Evolutionary conservation across 495 filamentous ascomycete genomes (phyloP).

Genomic region (Tuber borchii): DNA sequence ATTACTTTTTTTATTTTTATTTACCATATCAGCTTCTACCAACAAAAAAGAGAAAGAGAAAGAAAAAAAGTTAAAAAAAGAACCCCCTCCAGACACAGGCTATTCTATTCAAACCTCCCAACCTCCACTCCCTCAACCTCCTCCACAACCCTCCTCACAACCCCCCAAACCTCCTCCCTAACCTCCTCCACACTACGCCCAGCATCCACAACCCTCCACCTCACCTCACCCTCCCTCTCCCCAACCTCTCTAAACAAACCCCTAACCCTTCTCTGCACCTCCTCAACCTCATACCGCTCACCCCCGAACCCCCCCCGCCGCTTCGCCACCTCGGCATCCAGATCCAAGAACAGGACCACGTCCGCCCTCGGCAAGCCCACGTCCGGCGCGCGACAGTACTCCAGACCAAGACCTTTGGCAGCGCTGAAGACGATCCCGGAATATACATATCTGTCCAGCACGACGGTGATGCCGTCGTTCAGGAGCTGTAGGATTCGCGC

Average conservation of each 20-base stretch:
- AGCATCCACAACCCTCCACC: constrained; percentile 54
- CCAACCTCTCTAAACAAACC: constrained; percentile 56
- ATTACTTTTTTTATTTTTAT: neutral
- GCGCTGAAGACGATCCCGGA: constrained; percentile 90
- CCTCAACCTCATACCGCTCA: constrained; percentile 79
- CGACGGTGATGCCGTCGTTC: constrained; percentile 59
- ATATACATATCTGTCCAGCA: constrained; percentile 91
- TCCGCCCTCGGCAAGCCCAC: constrained; percentile 83
- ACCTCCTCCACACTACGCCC: constrained; percentile 50
- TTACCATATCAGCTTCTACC: neutral
- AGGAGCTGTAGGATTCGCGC: constrained; percentile 13
- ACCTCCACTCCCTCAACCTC: constrained; percentile 49
- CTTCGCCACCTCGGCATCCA: constrained; percentile 64
- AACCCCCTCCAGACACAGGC: constrained; percentile 3
- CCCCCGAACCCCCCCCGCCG: constrained; percentile 75
- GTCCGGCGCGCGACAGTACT: constrained; percentile 64
- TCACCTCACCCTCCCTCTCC: constrained; percentile 49
- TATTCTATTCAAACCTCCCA: constrained; percentile 37
- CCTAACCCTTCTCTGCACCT: constrained; percentile 75
- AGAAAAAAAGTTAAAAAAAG: constrained; percentile 2
- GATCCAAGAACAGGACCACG: constrained; percentile 75
- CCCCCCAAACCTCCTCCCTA: constrained; percentile 49
- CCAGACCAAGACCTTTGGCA: constrained; percentile 84
- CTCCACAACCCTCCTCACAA: constrained; percentile 47
- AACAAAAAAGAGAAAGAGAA: neutral